Conservation (phyloP, 2,329 filamentous ascomycete species). For the Pseudogymnoascus sp. region DNA sequence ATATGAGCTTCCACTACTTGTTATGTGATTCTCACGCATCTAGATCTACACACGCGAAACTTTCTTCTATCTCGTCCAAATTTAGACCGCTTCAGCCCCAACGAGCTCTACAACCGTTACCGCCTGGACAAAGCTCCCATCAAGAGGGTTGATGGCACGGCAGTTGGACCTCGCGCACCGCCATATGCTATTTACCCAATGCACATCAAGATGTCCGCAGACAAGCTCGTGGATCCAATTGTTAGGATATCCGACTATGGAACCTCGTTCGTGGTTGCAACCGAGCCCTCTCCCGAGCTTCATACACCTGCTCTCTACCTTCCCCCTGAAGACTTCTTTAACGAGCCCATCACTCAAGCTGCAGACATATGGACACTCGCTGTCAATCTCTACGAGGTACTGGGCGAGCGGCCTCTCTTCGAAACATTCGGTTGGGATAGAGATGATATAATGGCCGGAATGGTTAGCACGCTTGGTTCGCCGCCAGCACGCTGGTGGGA, state of each 20-base stretch:
- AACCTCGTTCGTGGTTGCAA: not conserved
- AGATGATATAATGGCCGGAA: constrained; percentile 10
- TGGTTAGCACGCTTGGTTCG: constrained; percentile 12
- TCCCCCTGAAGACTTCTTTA: not conserved
- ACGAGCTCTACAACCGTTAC: not conserved
- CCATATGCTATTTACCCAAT: not conserved
- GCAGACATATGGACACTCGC: constrained; percentile 16
- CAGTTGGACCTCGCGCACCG: not conserved
- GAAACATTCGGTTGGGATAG: constrained; percentile 7
- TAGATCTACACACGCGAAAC: not conserved
- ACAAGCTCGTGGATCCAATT: constrained; percentile 11
- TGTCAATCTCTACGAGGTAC: constrained; percentile 13
- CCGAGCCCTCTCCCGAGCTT: not conserved
- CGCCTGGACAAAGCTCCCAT: not conserved
- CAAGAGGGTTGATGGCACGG: not conserved
- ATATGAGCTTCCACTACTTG: no score
- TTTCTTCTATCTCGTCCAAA: not conserved
- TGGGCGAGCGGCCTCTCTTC: constrained; percentile 12
- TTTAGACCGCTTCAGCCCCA: not conserved
- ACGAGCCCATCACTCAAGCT: constrained; percentile 10
- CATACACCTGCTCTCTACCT: not conserved
- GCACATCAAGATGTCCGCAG: not conserved
- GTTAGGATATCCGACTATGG: not conserved
- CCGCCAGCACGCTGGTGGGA: constrained; percentile 15
- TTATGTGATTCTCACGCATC: not conserved